Evolutionary conservation across 805 yeast species (phyloP), one percentile per base, ranked within the genome.

Genomic region (Candida maris): DNA sequence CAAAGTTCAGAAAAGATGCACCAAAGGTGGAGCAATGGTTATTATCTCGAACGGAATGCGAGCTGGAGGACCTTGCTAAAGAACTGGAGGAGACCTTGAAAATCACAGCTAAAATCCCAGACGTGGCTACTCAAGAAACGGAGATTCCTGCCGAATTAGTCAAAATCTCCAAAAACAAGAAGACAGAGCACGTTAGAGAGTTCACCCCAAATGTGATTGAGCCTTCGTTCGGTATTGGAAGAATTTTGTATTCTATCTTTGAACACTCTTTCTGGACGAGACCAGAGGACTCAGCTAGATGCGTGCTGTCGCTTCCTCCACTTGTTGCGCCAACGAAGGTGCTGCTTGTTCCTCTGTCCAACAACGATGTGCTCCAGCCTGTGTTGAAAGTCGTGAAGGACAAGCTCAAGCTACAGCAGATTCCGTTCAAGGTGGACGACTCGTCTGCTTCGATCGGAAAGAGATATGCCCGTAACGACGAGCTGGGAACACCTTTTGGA

Each of bases 181-280:
- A 79, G 58, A 81, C 82, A 34, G 95, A 87, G 67, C 96, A 89
- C 62, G 73, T 93, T 40, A 85, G 97, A 60, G 98, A 94, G 69
- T 93, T 68, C 68, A 85, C 86, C 49, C 99, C 99, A 45, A 88
- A 85, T 61, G 99, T 93, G 44, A 93, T 93, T 56, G 99, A 93
- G 70, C 99, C 99, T 45, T 93, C 99, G 5, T 93, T 93, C 58
- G 99, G 99, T 77, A 83, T 93, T 60, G 98, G 98, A 42, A 89
- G 99, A 71, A 87, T 94, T 62, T 71, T 93, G 48, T 93, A 93
- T 70, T 77, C 95, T 26, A 65, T 91, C 50, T 85, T 89, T 56
- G 99, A 93, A 71, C 99, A 93, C 67, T 74, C 77, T 34, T 93
- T 82, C 84, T 93, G 96, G 96, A 67, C 83, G 37, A 82, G 99